phyloP scores from a whole-genome alignment of 768 basidiomycete species.

The Botryobasidium botryosum region DNA sequence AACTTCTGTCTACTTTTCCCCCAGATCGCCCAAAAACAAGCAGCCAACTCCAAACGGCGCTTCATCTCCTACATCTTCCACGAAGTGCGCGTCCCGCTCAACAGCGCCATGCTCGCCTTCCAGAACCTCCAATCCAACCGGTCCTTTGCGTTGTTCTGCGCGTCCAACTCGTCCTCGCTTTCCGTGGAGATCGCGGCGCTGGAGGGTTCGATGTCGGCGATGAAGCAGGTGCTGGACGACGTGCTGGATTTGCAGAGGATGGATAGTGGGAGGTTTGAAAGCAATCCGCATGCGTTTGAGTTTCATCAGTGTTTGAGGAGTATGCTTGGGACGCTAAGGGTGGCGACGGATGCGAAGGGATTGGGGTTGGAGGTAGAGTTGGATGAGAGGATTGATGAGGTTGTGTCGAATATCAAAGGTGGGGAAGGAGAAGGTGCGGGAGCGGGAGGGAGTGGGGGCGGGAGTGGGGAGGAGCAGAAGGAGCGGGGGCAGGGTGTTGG shows the following conservation, averaged over 20 bases:
- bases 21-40: neutral
- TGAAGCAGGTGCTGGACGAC: too few species aligned
- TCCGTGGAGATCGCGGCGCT: too few species aligned
- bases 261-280: slow-evolving; percentile 27
- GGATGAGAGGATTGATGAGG: slow-evolving; percentile 18
- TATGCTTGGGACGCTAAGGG: slow-evolving; percentile 23
- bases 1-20: neutral
- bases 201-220: too few species aligned
- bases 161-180: too few species aligned
- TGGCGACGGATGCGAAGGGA: slow-evolving; percentile 15
- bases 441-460: too few species aligned
- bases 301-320: slow-evolving; percentile 26
- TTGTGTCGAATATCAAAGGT: too few species aligned
- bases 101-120: neutral
- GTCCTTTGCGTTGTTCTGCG: too few species aligned
- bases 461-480: too few species aligned
- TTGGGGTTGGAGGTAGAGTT: slow-evolving; percentile 16
- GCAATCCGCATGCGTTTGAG: slow-evolving; percentile 27
- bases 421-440: too few species aligned
- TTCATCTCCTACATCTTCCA: slow-evolving; percentile 2
- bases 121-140: slow-evolving; percentile 15
- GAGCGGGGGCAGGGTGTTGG: too few species aligned
- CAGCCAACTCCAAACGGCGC: slow-evolving; percentile 1
- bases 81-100: slow-evolving; percentile 1
- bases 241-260: too few species aligned